Percentiles rank a stretch among this genome's conserved stretches.
These are phyloP conservation scores for Westerdykella sp. DNA, from an alignment of 2,329 filamentous ascomycete genomes.

Conservation along the genomic window DNA sequence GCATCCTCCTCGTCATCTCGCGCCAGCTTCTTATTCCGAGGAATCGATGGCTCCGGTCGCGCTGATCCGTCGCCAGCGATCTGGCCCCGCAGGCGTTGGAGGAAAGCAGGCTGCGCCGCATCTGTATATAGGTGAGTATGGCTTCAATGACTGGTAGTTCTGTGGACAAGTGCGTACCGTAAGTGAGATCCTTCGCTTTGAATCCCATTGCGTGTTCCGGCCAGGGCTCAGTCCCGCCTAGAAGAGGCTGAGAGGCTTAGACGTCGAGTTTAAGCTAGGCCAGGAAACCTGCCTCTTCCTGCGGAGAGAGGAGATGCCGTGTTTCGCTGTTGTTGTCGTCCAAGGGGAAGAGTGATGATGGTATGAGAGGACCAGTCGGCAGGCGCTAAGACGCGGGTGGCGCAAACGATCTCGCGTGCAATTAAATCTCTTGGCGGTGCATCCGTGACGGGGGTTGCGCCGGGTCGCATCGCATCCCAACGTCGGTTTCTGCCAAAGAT, in stretches of 20 bases:
- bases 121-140: slow-evolving; percentile 42
- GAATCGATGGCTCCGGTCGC: slow-evolving; percentile 41
- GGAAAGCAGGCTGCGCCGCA: slow-evolving; percentile 46
- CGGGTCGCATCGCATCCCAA: background rate
- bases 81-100: slow-evolving; percentile 46
- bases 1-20: slow-evolving; percentile 64
- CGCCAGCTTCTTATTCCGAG: slow-evolving; percentile 41
- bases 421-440: background rate
- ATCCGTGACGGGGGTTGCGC: background rate
- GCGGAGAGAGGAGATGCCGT: background rate
- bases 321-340: slow-evolving; percentile 6
- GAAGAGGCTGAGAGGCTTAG: too few species aligned
- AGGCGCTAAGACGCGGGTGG: background rate
- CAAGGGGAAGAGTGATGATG: background rate
- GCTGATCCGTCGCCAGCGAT: slow-evolving; percentile 46
- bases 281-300: background rate
- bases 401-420: background rate
- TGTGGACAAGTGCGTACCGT: slow-evolving; percentile 40
- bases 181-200: slow-evolving; percentile 64
- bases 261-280: too few species aligned
- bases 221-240: too few species aligned
- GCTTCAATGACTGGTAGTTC: slow-evolving; percentile 37
- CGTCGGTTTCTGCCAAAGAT: background rate
- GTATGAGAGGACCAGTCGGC: background rate
- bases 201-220: slow-evolving; percentile 42